Percentiles rank a stretch among this genome's conserved stretches.
phyloP scores from a whole-genome alignment of 164 flowering plant genomes.

The Chloranthus sessilifolius region DNA sequence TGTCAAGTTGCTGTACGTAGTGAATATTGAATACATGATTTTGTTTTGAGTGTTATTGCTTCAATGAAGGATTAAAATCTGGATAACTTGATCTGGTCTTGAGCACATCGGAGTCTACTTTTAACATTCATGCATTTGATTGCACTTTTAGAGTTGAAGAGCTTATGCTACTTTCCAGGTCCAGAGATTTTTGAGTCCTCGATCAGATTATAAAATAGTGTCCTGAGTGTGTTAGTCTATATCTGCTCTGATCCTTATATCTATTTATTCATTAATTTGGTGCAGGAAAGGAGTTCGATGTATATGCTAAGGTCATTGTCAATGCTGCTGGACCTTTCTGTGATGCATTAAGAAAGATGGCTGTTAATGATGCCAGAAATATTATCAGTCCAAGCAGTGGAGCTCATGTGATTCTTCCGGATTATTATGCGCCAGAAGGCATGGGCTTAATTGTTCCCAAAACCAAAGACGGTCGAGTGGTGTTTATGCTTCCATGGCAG shows the following conservation, averaged over 20 bases:
- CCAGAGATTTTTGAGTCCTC: too few species aligned
- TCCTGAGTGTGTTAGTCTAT: too few species aligned
- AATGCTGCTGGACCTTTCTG: slow-evolving; percentile 20
- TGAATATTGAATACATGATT: too few species aligned
- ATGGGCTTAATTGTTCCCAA: slow-evolving; percentile 23
- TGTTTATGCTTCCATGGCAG: slow-evolving; percentile 17
- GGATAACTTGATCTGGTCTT: too few species aligned
- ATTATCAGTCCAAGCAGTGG: slow-evolving; percentile 21
- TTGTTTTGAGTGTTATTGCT: too few species aligned
- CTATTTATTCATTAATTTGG: background rate
- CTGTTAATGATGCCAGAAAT: slow-evolving; percentile 11
- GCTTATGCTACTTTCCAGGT: too few species aligned
- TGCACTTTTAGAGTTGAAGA: too few species aligned
- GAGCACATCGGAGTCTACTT: too few species aligned
- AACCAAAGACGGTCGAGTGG: slow-evolving; percentile 21
- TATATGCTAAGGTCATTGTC: slow-evolving; percentile 23
- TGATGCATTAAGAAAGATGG: slow-evolving; percentile 18
- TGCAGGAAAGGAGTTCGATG: slow-evolving; percentile 21
- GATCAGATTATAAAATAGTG: too few species aligned
- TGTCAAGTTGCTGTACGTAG: too few species aligned
- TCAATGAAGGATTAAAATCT: too few species aligned
- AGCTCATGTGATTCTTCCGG: slow-evolving; percentile 16
- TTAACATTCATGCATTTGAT: too few species aligned
- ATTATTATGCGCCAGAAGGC: slow-evolving; percentile 14
- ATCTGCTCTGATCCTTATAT: background rate